A percentile compares a stretch with the other conserved stretches of the same genome.
Conservation (phyloP, 1,284 basidiomycete species). For the Ceratobasidium sp. region DNA sequence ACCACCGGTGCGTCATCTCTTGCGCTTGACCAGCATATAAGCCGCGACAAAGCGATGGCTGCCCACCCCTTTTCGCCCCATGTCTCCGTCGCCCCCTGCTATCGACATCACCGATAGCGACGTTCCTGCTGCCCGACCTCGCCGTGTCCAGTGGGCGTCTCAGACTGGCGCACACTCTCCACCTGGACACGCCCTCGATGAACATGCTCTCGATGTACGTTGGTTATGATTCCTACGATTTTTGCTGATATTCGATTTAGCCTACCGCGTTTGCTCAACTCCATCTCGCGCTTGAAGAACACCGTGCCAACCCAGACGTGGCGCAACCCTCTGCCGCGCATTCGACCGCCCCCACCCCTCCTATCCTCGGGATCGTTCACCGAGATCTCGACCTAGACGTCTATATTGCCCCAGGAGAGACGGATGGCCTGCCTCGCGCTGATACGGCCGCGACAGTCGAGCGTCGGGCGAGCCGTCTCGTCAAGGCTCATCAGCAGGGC, state of each 20-base stretch:
- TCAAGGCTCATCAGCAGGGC: conserved; percentile 28
- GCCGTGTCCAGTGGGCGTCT: conserved; percentile 30
- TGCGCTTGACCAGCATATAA: conserved; percentile 2
- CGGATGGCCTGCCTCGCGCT: conserved; percentile 52
- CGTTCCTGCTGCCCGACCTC: conserved; percentile 6
- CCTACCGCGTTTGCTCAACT: conserved; percentile 64
- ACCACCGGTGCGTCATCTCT: neutral
- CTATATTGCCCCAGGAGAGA: conserved; percentile 48
- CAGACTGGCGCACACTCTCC: conserved; percentile 45
- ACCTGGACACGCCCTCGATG: conserved; percentile 59
- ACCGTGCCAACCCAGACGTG: conserved; percentile 53
- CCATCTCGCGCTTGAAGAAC: conserved; percentile 59
- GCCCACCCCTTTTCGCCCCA: neutral
- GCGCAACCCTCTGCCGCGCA: conserved; percentile 35
- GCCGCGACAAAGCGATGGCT: neutral
- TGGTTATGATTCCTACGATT: neutral
- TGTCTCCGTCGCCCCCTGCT: conserved; percentile 9
- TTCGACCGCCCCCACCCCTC: conserved; percentile 30
- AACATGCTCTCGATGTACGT: conserved; percentile 62
- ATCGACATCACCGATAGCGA: neutral
- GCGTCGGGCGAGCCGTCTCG: conserved; percentile 28
- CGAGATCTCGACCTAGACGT: conserved; percentile 49
- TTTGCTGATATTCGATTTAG: conserved; percentile 53
- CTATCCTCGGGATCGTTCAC: conserved; percentile 45
- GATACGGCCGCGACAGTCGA: conserved; percentile 18